phyloP scores from a whole-genome alignment of 2,329 filamentous ascomycete genomes.

The Dactylellina leptospora region DNA sequence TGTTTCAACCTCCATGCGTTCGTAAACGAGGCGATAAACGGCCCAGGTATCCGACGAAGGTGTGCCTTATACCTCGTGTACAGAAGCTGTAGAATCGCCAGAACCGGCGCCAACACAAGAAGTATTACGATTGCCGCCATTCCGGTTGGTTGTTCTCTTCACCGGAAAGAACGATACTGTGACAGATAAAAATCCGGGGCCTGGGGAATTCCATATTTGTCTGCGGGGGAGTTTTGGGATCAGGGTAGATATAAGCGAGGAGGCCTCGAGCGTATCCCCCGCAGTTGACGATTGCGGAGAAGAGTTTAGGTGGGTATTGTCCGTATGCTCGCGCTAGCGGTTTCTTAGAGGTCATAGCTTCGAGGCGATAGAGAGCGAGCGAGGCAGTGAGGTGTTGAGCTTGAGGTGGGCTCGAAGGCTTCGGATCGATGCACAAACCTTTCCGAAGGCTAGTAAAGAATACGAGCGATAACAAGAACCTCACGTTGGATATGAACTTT shows the following conservation, averaged over 20 bases:
- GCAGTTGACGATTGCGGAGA: neutral
- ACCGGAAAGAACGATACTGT: neutral
- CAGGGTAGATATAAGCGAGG: conserved; percentile 23
- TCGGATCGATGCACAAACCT: neutral
- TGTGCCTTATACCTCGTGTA: conserved; percentile 37
- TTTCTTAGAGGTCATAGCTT: neutral
- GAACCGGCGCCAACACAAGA: neutral
- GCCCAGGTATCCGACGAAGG: conserved; percentile 68
- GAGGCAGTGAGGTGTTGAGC: neutral
- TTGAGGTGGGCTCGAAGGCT: neutral
- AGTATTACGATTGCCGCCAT: conserved; percentile 25
- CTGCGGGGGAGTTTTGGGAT: conserved; percentile 1
- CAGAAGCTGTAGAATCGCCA: conserved; percentile 16
- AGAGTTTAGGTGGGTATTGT: conserved; percentile 36
- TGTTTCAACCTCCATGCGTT: conserved; percentile 80
- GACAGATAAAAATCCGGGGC: neutral
- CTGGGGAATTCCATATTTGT: neutral
- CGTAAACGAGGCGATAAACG: conserved; percentile 72
- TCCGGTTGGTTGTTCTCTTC: neutral
- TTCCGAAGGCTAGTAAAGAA: conserved; percentile 1
- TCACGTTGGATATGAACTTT: neutral
- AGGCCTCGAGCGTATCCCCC: no score
- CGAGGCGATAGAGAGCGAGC: neutral
- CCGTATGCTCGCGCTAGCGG: neutral
- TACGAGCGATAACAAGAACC: neutral